Evolutionary conservation across 495 filamentous ascomycete genomes (phyloP), one percentile per base, ranked within the genome.

Genomic region (Trichoderma erinaceum): DNA sequence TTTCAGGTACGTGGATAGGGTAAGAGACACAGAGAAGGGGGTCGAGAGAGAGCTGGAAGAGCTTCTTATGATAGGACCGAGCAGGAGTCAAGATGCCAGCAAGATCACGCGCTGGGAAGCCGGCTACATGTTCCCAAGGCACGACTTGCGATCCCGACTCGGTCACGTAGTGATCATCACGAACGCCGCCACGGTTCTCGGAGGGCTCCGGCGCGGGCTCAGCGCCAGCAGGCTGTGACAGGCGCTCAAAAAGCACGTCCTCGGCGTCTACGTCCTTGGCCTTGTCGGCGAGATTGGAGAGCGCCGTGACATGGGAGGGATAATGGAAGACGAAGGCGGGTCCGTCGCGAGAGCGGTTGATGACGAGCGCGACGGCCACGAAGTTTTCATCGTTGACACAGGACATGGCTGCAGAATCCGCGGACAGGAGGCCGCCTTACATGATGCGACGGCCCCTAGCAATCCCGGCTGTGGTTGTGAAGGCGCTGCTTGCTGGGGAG

Each of bases 261-360:
- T 84, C 81, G 38, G 79, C 80, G 43, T 81, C 78, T 38, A 80
- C 77, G n/a, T 78, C 68, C 63, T 78, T 75, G 43, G 79, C 78
- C 48, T 77, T 75, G 18, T 77, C 75, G 23, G 69, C 71, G 18
- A 72, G 70, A 41, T 69, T 67, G 69, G 75, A 71, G 43, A 73
- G 50, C 32, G 76, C 76, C 64, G 72, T 71, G 15, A 81, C 76
- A 23, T 73, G 73, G 16, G 78, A 86, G 16, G 93, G 93, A 75
- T 96, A 96, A 80, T 97, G 93, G 81, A 96, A 97, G 73, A 96
- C 89, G 74, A 96, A 90, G 63, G 86, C 84, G 32, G 93, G 91
- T 7, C 92, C 92, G 70, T 90, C 89, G 66, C 88, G 87, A 7
- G 92, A 90, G 68, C 91, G 86, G 66, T 91, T 88, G 70, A 97